These are phyloP conservation scores for Lachancea quebecensis DNA, from an alignment of 805 yeast genomes.

Conservation along the genomic window DNA sequence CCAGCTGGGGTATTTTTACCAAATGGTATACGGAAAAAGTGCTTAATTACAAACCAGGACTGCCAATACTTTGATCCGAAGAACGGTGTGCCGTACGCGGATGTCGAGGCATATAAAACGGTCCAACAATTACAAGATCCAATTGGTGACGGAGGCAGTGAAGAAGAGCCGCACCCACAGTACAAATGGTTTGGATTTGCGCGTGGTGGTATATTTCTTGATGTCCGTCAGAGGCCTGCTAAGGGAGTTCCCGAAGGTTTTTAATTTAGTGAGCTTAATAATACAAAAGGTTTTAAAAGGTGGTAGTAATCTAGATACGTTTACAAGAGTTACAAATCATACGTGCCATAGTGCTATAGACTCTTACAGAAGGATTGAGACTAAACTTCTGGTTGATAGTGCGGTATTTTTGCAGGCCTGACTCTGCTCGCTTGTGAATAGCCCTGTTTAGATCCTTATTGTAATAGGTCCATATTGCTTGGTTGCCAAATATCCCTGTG, in stretches of 20 bases:
- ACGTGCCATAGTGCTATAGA: background rate
- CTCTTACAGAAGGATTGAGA: background rate
- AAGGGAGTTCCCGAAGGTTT: slow-evolving; percentile 87
- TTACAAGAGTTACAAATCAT: background rate
- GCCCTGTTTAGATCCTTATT: slow-evolving; percentile 17
- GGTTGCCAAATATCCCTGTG: slow-evolving; percentile 8
- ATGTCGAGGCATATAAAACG: slow-evolving; percentile 71
- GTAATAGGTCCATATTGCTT: slow-evolving; percentile 28
- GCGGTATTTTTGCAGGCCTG: slow-evolving; percentile 6
- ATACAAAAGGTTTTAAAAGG: too few species aligned
- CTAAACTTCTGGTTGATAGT: slow-evolving; percentile 14
- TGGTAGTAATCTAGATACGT: background rate
- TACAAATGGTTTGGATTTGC: slow-evolving; percentile 43
- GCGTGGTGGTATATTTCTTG: slow-evolving; percentile 43
- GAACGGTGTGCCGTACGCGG: slow-evolving; percentile 79
- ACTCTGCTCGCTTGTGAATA: background rate
- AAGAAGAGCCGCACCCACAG: slow-evolving; percentile 33
- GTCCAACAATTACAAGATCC: slow-evolving; percentile 52
- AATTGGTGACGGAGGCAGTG: slow-evolving; percentile 38
- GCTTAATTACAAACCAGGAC: slow-evolving; percentile 69
- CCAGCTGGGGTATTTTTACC: slow-evolving; percentile 70
- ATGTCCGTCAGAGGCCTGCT: slow-evolving; percentile 49
- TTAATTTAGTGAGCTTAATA: slow-evolving; percentile 1
- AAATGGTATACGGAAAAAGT: slow-evolving; percentile 57
- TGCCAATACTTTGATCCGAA: slow-evolving; percentile 76